Percentiles rank a stretch among this genome's conserved stretches.
These are phyloP conservation scores for Fistulina hepatica DNA, from an alignment of 1,284 basidiomycete species.

Conservation along the genomic window DNA sequence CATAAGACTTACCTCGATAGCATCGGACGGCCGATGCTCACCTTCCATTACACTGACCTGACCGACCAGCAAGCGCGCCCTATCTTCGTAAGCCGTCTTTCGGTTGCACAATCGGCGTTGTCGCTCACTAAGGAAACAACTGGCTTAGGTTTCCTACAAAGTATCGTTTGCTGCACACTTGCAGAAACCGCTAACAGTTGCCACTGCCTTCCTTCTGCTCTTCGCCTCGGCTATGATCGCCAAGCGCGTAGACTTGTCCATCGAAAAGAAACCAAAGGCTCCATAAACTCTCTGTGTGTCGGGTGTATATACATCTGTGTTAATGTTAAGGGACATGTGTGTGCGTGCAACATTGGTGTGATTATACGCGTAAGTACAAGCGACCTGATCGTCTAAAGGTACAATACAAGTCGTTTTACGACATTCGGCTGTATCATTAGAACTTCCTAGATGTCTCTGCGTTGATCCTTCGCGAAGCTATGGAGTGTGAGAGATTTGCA, in stretches of 20 bases:
- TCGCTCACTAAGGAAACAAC: constrained; percentile 14
- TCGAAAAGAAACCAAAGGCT: constrained; percentile 44
- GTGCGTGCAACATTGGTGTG: too few relatives aligned
- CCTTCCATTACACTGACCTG: constrained; percentile 62
- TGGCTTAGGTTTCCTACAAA: constrained; percentile 69
- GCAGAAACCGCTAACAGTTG: constrained; percentile 74
- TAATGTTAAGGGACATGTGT: constrained; percentile 9
- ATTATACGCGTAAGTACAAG: too few relatives aligned
- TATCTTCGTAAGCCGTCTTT: constrained; percentile 50
- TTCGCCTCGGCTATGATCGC: constrained; percentile 52
- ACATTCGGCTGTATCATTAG: too few relatives aligned
- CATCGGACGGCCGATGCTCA: constrained; percentile 74
- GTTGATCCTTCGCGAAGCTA: constrained; percentile 24
- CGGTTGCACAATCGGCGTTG: background rate
- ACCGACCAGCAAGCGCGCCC: constrained; percentile 71
- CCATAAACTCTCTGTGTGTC: constrained; percentile 18
- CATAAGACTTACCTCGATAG: constrained; percentile 91
- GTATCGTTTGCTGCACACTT: constrained; percentile 68
- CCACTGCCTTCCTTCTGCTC: constrained; percentile 51
- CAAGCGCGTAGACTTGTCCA: constrained; percentile 55
- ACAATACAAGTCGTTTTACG: too few relatives aligned
- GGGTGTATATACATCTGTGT: constrained; percentile 11
- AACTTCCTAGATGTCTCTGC: constrained; percentile 11
- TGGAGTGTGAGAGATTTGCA: constrained; percentile 40
- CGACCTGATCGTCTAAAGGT: too few relatives aligned